Evolutionary conservation across 176 grass and related monocot genomes (phyloP), one percentile per base, ranked within the genome.

Genomic region (Avena sativa): DNA sequence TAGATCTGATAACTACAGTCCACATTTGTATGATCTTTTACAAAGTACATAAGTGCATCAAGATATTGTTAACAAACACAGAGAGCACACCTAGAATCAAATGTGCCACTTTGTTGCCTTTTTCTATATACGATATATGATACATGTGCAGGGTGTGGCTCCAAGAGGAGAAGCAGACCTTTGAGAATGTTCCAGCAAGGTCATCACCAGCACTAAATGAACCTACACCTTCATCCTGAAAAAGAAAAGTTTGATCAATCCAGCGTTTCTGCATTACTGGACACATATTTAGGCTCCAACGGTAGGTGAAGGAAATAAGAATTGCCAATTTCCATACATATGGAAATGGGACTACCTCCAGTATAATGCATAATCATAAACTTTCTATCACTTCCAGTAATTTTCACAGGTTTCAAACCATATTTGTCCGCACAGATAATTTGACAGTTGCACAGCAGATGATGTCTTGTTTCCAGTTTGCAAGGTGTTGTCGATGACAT

Each of bases 181-280:
- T 94, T 71, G 78, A 90, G 78, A 94, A 90, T 32, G 90, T 85
- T 82, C 90, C 82, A 12, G 82, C 62, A 74, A 94, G 87, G 52
- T 94, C 93, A 71, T 92, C 87, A 74, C 90, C 66, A 62, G 83
- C 90, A 92, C 81, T 63, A 77, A 90, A 85, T 71, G 90, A 88
- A 17, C 23, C 85, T 36, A 83, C 23, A 68, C 63, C 81, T 83
- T 90, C 92, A 38, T 60, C 90, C 86, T 92, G 57, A 49, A 70
- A 70, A 81, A 36, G 63, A 63, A 82, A 82, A 67, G 70, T 74
- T 49, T 84, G 65, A 19, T 84, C 46, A 20, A 32, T 81, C 21
- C 23, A 81, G 9, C 59, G 7, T 26, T 67, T 52, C 44, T 15
- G 4, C 25, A 19, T 65, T 34, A 4, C 46, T 68, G 46, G 47